Evolutionary conservation across 371 early-diverging fungal genomes (phyloP), one percentile per base, ranked within the genome.

Genomic region (Blakeslea trispora): DNA sequence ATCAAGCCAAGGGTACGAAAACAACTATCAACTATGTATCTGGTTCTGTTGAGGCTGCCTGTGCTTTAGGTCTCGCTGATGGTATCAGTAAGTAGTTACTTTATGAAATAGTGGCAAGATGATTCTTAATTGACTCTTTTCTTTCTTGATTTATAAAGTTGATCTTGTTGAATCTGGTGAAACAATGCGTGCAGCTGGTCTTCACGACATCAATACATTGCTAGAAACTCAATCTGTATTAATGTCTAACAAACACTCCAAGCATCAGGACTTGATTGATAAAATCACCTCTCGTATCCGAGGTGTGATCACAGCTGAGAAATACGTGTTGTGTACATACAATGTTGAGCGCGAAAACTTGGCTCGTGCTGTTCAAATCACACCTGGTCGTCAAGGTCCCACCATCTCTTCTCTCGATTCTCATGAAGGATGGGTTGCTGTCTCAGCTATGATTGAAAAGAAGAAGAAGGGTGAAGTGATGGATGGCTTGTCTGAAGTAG

Each of bases 121-220:
- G 7, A 7, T n/a, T 3, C 28, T 28, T 7, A 28, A 28, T 3
- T 7, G 3, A 28, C 3, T 28, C 28, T 24, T 44, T 43, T 45
- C 46, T 17, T 19, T 18, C n/a, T 19, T 43, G 24, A n/a, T 13
- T 34, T 18, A 24, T 42, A 5, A 37, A 65, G 66, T 65, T 53
- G 66, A 65, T 61, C 50, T 65, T 42, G 66, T 65, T 35, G 99
- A 98, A 78, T 94, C 94, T 21, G 98, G 98, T 56, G 98, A 98
- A 63, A 98, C 99, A 15, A 98, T 98, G 98, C 88, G 93, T 59
- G 98, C 97, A 31, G 98, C 98, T 31, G 95, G 95, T n/a, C 86
- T 98, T 44, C 90, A 91, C 68, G 89, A 89, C 47, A 90, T 96
- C 50, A 86, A 82, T 50, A 94, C 93, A 8, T 68, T 98, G 18